Evolutionary conservation across 106 monocot genomes (phyloP).

Genomic region (Dendrobium nobile): DNA sequence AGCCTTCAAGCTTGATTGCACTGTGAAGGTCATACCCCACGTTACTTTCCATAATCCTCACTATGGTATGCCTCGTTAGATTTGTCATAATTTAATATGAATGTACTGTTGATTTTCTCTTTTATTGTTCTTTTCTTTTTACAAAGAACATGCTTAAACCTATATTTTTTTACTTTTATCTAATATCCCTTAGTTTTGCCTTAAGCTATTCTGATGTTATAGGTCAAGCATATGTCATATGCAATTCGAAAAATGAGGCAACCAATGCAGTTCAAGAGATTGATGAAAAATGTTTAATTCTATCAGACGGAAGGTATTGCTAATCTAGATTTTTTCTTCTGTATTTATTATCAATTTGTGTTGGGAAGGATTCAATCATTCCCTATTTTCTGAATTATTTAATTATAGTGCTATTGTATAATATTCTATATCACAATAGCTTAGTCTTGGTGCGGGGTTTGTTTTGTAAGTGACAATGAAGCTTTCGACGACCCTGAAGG

Average conservation of each 20-base stretch:
- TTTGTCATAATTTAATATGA: background rate
- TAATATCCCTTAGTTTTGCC: background rate
- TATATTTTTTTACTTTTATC: background rate
- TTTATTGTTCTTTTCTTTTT: background rate
- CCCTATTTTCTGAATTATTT: background rate
- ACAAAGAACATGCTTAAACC: background rate
- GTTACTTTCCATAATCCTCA: constrained; percentile 9
- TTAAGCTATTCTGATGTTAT: background rate
- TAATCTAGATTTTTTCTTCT: background rate
- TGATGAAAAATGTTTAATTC: constrained; percentile 36
- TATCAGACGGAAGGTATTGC: constrained; percentile 45
- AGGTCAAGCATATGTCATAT: constrained; percentile 71
- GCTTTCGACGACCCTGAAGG: background rate
- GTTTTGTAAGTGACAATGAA: background rate
- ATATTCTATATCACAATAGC: background rate
- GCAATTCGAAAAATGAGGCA: constrained; percentile 45
- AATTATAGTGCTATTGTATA: background rate
- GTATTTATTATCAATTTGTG: background rate
- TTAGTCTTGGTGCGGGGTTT: background rate
- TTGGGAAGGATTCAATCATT: background rate
- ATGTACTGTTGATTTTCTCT: background rate
- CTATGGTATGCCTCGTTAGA: constrained; percentile 6
- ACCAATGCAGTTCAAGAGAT: constrained; percentile 37
- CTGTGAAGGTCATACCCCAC: constrained; percentile 4
- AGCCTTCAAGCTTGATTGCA: constrained; percentile 9